Conservation (phyloP, 805 yeast species). For the Hanseniaspora opuntiae region DNA sequence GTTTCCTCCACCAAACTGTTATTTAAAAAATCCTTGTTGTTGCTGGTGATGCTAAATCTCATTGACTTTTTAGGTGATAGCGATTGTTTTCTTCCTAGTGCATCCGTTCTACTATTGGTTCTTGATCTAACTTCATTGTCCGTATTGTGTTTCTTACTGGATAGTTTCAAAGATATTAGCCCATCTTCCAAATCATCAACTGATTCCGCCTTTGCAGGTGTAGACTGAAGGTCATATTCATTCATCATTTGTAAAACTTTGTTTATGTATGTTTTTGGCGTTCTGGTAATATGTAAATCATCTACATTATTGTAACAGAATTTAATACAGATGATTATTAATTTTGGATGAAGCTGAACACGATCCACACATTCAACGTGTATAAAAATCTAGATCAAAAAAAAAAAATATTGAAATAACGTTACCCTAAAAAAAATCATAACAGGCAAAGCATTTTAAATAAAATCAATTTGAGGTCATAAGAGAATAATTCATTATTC, state of each 20-base stretch:
- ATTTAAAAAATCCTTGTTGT: neutral
- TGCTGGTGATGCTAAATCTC: slow-evolving; percentile 3
- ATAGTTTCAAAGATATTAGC: slow-evolving; percentile 5
- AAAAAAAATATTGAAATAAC: too few relatives aligned
- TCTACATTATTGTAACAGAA: too few relatives aligned
- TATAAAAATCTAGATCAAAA: too few relatives aligned
- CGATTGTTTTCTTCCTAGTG: slow-evolving; percentile 2
- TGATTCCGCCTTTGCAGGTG: neutral
- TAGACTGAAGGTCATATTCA: neutral
- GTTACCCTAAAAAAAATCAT: neutral
- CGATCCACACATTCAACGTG: too few relatives aligned
- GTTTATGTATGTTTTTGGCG: too few relatives aligned
- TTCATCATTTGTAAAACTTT: neutral
- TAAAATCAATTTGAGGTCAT: neutral
- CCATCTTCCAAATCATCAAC: slow-evolving; percentile 8
- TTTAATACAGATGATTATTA: too few relatives aligned
- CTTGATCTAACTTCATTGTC: neutral
- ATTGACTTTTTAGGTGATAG: slow-evolving; percentile 10
- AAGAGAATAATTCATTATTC: neutral
- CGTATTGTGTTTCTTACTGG: slow-evolving; percentile 1
- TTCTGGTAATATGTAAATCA: too few relatives aligned
- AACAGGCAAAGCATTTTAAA: neutral
- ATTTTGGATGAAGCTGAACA: too few relatives aligned
- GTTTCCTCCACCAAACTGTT: neutral
- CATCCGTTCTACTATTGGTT: slow-evolving; percentile 5